These are phyloP conservation scores for Fraxinus xanthoxyloides DNA, from an alignment of 305 asterid genomes.

Conservation along the genomic window DNA sequence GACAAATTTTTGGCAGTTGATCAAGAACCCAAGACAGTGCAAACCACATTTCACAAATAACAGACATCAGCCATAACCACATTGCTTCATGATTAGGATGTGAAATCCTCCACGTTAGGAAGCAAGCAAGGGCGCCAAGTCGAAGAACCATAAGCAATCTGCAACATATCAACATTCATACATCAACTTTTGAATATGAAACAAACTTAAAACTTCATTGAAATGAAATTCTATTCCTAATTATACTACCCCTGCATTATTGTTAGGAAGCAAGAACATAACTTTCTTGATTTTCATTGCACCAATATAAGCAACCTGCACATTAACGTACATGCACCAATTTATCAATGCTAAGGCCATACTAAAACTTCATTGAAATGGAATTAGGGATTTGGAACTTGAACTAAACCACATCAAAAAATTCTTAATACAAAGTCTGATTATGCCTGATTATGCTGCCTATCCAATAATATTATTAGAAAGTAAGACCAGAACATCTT, in stretches of 20 bases:
- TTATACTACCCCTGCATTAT: not conserved
- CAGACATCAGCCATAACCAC: conserved; percentile 93
- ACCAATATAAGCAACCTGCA: conserved; percentile 11
- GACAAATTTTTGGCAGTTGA: conserved; percentile 84
- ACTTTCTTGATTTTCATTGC: not conserved
- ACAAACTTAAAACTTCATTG: not conserved
- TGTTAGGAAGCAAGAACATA: not conserved
- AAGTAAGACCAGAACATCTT: not conserved
- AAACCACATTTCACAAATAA: conserved; percentile 86
- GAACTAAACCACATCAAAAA: not conserved
- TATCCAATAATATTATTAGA: not conserved
- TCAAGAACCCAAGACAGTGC: conserved; percentile 92
- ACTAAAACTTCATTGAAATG: not conserved
- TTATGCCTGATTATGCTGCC: not conserved
- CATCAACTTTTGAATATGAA: not conserved
- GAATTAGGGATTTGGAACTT: not conserved
- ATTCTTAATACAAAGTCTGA: not conserved
- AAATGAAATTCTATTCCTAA: not conserved
- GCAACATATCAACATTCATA: conserved; percentile 9
- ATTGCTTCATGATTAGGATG: conserved; percentile 88
- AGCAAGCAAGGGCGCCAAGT: conserved; percentile 69
- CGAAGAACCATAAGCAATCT: conserved; percentile 77
- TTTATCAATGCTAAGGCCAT: not conserved
- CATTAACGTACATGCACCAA: not conserved
- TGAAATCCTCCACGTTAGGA: conserved; percentile 75